A percentile compares a stretch with the other conserved stretches of the same genome.
Conservation (phyloP, 495 filamentous ascomycete species). For the Daldinia childiae region DNA sequence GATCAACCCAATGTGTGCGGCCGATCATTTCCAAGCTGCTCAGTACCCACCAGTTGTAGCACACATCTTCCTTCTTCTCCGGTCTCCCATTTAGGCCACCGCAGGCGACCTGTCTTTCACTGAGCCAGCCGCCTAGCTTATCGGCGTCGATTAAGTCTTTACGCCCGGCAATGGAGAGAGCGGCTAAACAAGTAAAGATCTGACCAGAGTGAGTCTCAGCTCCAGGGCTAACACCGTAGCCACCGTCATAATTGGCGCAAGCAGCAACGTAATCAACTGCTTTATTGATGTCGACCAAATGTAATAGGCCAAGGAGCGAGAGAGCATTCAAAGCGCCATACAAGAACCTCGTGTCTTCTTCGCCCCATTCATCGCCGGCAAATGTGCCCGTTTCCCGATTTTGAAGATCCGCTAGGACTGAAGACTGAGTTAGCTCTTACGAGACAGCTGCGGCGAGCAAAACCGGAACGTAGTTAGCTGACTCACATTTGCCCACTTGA, state of each 20-base stretch:
- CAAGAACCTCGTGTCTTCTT: conserved; percentile 92
- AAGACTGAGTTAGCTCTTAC: conserved; percentile 32
- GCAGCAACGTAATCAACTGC: conserved; percentile 79
- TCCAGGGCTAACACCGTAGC: conserved; percentile 86
- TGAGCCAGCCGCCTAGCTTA: conserved; percentile 86
- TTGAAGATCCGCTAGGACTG: conserved; percentile 85
- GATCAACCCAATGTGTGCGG: conserved; percentile 90
- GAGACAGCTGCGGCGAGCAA: conserved; percentile 12
- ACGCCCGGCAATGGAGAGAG: conserved; percentile 80
- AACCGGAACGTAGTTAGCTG: background rate
- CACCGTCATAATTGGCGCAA: conserved; percentile 93
- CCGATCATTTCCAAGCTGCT: conserved; percentile 90
- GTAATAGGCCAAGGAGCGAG: conserved; percentile 76
- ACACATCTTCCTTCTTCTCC: conserved; percentile 96
- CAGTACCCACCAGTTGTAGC: conserved; percentile 98
- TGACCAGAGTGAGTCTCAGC: conserved; percentile 94
- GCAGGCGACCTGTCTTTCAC: conserved; percentile 85
- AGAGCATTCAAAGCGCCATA: conserved; percentile 88
- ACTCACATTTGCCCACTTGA: conserved; percentile 78
- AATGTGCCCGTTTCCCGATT: conserved; percentile 84
- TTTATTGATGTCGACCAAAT: conserved; percentile 77
- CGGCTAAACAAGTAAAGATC: conserved; percentile 93
- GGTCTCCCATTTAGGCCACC: conserved; percentile 94
- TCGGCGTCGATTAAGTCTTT: conserved; percentile 86
- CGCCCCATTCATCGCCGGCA: conserved; percentile 94